Conservation (phyloP, 495 filamentous ascomycete species). For the Neurospora discreta region DNA sequence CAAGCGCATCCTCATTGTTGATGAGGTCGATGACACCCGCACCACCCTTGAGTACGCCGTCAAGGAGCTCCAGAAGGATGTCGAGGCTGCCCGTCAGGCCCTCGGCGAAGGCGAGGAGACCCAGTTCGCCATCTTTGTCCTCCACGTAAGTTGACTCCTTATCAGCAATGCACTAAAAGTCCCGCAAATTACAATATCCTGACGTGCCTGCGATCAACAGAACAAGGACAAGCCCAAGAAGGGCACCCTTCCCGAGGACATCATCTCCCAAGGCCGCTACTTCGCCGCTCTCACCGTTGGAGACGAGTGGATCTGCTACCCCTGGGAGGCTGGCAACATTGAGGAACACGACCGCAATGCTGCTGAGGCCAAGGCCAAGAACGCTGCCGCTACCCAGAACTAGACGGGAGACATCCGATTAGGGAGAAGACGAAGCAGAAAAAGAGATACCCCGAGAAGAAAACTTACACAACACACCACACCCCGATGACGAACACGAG, state of each 20-base stretch:
- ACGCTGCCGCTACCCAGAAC: not conserved
- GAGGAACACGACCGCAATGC: conserved; percentile 81
- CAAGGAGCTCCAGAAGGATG: conserved; percentile 90
- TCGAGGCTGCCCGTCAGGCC: conserved; percentile 65
- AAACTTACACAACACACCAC: not conserved
- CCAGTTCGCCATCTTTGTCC: conserved; percentile 83
- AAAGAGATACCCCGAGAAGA: not conserved
- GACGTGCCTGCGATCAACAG: conserved; percentile 29
- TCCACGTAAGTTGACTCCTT: conserved; percentile 59
- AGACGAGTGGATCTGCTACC: conserved; percentile 98
- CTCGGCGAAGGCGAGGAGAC: conserved; percentile 62
- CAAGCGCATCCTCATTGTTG: conserved; percentile 95
- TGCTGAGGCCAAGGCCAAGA: conserved; percentile 28
- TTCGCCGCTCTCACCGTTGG: conserved; percentile 74
- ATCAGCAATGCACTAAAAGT: not conserved
- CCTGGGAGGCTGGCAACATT: conserved; percentile 97
- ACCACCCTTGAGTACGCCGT: conserved; percentile 97
- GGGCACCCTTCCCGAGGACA: conserved; percentile 68
- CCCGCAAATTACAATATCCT: not conserved
- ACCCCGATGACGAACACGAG: not conserved
- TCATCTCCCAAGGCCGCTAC: conserved; percentile 68
- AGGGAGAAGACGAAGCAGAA: not conserved
- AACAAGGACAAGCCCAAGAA: conserved; percentile 97
- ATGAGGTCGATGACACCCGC: conserved; percentile 96
- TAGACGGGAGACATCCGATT: not conserved